These are phyloP conservation scores for Stephania cephalantha DNA, from an alignment of 164 flowering plant species.

Conservation along the genomic window DNA sequence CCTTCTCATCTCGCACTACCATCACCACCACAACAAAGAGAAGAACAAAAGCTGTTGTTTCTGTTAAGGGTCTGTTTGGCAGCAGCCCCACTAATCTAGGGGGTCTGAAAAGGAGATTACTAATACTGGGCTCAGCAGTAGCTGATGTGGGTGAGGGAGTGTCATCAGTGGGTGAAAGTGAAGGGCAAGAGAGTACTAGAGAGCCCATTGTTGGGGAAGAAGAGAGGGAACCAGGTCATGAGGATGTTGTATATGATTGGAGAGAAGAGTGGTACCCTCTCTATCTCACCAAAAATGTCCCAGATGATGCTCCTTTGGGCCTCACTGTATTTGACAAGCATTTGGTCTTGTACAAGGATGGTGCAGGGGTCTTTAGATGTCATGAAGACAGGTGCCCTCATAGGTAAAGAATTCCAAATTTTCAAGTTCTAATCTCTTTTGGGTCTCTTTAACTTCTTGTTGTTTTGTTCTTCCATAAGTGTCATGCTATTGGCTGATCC, in stretches of 20 bases:
- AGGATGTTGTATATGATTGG: conserved; percentile 70
- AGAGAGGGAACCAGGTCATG: conserved; percentile 15
- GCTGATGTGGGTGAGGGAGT: conserved; percentile 23
- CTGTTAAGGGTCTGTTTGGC: conserved; percentile 4
- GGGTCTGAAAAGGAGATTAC: conserved; percentile 5
- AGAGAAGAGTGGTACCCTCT: conserved; percentile 94
- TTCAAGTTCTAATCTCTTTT: not conserved
- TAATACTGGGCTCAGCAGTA: conserved; percentile 21
- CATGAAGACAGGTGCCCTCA: conserved; percentile 88
- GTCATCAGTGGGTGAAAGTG: conserved; percentile 10
- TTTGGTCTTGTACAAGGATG: conserved; percentile 71
- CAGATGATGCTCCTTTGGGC: conserved; percentile 90
- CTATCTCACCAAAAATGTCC: conserved; percentile 64
- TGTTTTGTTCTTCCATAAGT: too few relatives aligned
- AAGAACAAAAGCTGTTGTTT: conserved; percentile 13
- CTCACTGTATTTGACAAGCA: conserved; percentile 80
- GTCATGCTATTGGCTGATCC: too few relatives aligned
- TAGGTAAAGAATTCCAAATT: conserved; percentile 37
- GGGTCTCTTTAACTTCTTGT: too few relatives aligned
- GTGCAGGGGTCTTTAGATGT: conserved; percentile 56
- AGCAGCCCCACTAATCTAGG: not conserved
- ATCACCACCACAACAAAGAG: conserved; percentile 9
- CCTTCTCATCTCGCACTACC: conserved; percentile 12
- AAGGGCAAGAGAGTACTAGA: conserved; percentile 21
- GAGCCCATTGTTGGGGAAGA: conserved; percentile 30